Evolutionary conservation across 1,284 basidiomycete species (phyloP).

Genomic region (Cryptococcus floricola): DNA sequence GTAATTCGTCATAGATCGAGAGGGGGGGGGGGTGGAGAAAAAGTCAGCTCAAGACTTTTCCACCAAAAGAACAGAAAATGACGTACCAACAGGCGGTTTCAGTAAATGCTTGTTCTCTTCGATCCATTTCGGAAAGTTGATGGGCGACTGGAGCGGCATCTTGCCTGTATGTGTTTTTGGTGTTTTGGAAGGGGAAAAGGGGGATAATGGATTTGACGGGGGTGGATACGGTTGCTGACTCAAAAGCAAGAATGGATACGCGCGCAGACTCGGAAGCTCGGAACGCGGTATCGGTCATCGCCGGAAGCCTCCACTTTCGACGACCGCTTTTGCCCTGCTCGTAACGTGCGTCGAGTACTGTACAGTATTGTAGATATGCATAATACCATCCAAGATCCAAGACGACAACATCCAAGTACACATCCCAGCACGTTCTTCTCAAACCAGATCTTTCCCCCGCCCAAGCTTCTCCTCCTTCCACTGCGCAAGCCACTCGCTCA

Average conservation of each 20-base stretch:
- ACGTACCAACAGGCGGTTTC: slow-evolving; percentile 71
- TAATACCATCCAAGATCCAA: no score
- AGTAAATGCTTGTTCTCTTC: slow-evolving; percentile 70
- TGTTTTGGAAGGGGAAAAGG: no score
- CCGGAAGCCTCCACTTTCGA: no score
- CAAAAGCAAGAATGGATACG: not conserved
- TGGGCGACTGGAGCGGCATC: slow-evolving; percentile 52
- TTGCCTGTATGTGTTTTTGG: not conserved
- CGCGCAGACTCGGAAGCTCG: no score
- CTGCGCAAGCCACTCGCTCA: slow-evolving; percentile 73
- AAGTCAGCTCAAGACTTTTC: not conserved
- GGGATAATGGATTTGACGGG: not conserved
- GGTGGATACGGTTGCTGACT: not conserved
- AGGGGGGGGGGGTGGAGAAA: slow-evolving; percentile 4
- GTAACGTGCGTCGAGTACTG: no score
- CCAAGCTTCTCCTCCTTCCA: slow-evolving; percentile 44
- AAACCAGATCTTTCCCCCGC: no score
- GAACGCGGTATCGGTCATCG: no score
- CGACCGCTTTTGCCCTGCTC: no score
- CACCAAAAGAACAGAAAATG: not conserved
- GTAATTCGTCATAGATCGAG: not conserved
- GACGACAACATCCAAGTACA: no score
- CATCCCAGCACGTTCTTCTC: no score
- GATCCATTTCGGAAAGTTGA: slow-evolving; percentile 85
- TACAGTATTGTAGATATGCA: no score